Conservation (phyloP, 2,329 filamentous ascomycete genomes). For the Aciculosporium take region DNA sequence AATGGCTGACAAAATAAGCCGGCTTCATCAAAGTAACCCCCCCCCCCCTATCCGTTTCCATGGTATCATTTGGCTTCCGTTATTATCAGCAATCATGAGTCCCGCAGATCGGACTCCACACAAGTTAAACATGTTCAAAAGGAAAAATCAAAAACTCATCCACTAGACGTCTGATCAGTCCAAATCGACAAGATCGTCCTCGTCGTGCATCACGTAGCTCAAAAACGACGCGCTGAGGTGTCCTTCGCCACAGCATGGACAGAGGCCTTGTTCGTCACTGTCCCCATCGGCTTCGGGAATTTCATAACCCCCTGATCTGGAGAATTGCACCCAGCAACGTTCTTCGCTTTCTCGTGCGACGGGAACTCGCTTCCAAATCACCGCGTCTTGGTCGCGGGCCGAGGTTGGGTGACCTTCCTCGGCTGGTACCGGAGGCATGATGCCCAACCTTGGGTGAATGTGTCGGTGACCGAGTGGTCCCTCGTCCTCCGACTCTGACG, state of each 20-base stretch:
- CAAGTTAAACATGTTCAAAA: background rate
- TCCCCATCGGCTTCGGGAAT: conserved; percentile 19
- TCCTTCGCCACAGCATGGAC: conserved; percentile 26
- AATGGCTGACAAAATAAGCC: background rate
- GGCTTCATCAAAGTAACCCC: background rate
- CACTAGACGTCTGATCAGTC: background rate
- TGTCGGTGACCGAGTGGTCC: conserved; percentile 10
- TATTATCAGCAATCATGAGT: background rate
- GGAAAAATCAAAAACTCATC: background rate
- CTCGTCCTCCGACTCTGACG: conserved; percentile 14
- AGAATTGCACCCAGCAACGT: conserved; percentile 36
- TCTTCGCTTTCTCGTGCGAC: conserved; percentile 22
- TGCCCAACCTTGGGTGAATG: conserved; percentile 16
- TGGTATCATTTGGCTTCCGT: background rate
- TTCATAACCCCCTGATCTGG: conserved; percentile 24
- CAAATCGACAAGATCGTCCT: conserved; percentile 2
- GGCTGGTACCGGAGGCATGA: conserved; percentile 25
- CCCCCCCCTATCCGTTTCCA: background rate
- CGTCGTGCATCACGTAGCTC: conserved; percentile 14
- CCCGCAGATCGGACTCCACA: background rate
- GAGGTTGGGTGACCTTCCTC: conserved; percentile 31
- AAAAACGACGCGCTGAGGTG: conserved; percentile 23
- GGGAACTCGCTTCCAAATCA: conserved; percentile 39
- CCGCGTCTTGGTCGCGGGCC: conserved; percentile 25
- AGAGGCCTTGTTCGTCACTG: conserved; percentile 22